Base-by-base conservation (phyloP, 2,329 filamentous ascomycete species). In the Penicillium sp. region DNA sequence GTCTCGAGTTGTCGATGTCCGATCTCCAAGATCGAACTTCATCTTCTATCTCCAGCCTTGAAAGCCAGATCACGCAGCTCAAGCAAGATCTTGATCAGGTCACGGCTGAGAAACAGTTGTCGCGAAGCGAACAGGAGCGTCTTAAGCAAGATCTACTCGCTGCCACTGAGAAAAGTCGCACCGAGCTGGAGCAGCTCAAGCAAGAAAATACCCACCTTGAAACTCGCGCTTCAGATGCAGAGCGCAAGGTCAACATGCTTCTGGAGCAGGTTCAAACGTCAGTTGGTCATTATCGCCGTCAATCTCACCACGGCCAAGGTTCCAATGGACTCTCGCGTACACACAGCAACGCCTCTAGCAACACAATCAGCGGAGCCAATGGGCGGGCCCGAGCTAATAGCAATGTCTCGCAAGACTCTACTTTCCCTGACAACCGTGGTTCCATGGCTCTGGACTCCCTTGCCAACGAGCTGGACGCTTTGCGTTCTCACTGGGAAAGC, bases 211-310 rank as follows among this genome's bases (percentile, higher is more conserved):
- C 79, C 0, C 78, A 88, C 36, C 84, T 99, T 4, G 92, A 97
- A 72, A 86, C 86, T 65, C 89, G 93, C 43, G 93, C 92, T 6
- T 82, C 85, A 50, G 93, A 97, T 72, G 94, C 94, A 1, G 94
- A 99, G 77, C 87, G 90, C 63, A 96, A 96, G 70, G 94, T 99
- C 23, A 91, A 90, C 33, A 84, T 96, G 68, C 85, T 99, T 49
- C 86, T 99, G 13, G 92, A 97, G 72, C 93, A 97, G 71, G 92
- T 99, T 38, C 93, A 96, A 74, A 86, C 87, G 40, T 96, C 91
- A 4, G 94, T 99, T 16, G 92, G 94, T 75, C 96, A 90, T 72
- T 97, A 97, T 75, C 89, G 94, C 54, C 89, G 94, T 40, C 91
- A 86, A 66, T 84, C 84, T 5, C 79, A 84, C 62, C 71, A 75